Evolutionary conservation across 148 eudicot genomes (phyloP).

Genomic region (Linanthus parryae): DNA sequence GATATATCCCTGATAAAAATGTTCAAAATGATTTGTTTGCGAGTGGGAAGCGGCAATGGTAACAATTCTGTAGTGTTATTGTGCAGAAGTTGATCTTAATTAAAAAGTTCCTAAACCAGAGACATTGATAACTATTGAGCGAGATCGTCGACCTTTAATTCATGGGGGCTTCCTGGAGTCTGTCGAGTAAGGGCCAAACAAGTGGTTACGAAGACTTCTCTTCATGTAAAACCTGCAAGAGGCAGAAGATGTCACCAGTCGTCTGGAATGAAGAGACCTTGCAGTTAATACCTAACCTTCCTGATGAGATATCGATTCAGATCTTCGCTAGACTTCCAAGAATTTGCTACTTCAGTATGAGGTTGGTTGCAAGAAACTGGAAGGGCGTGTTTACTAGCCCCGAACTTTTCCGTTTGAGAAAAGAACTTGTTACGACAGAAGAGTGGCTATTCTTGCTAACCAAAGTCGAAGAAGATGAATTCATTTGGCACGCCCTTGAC

Average conservation of each 20-base stretch:
- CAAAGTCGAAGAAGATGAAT: not conserved
- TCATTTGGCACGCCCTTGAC: slow-evolving; percentile 10
- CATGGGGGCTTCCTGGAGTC: slow-evolving; percentile 10
- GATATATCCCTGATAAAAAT: too few relatives aligned
- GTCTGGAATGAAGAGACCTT: not conserved
- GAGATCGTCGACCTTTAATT: too few relatives aligned
- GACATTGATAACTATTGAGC: too few relatives aligned
- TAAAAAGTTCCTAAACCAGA: too few relatives aligned
- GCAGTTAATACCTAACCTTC: slow-evolving; percentile 8
- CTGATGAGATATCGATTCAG: slow-evolving; percentile 9
- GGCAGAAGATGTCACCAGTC: not conserved
- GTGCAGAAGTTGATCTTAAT: too few relatives aligned
- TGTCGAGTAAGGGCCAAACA: too few relatives aligned
- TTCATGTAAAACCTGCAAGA: slow-evolving; percentile 6
- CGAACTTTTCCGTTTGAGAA: slow-evolving; percentile 7
- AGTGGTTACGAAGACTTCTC: slow-evolving; percentile 3
- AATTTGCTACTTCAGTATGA: not conserved
- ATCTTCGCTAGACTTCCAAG: slow-evolving; percentile 10
- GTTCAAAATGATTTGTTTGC: too few relatives aligned
- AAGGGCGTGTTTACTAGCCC: not conserved
- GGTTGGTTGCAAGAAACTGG: slow-evolving; percentile 4
- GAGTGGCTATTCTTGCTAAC: slow-evolving; percentile 11
- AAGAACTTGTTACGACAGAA: slow-evolving; percentile 7
- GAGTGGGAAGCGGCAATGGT: too few relatives aligned
- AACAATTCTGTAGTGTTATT: too few relatives aligned